Percentiles rank a stretch among this genome's conserved stretches.
Evolutionary conservation across 768 basidiomycete genomes (phyloP).

Genomic region (Agaricus bisporus): DNA sequence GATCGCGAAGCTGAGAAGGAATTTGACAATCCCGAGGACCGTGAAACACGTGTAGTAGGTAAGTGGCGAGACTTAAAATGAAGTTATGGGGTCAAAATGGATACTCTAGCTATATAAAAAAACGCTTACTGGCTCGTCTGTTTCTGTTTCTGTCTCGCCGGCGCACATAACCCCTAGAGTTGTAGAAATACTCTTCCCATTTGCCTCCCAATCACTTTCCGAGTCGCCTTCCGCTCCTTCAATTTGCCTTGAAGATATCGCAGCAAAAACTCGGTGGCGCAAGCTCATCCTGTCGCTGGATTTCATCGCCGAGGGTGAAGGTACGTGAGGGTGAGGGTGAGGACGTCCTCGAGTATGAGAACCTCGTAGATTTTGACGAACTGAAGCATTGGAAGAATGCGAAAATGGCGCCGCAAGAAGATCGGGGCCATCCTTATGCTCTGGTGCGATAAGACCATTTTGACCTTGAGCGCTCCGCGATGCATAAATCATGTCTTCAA

Average conservation of each 20-base stretch:
- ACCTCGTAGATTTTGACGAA: background rate
- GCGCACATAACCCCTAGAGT: constrained; percentile 52
- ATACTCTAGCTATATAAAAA: background rate
- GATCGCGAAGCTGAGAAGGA: constrained; percentile 11
- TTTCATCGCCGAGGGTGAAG: background rate
- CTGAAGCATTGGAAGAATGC: background rate
- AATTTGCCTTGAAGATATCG: background rate
- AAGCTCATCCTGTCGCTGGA: background rate
- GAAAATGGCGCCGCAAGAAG: background rate
- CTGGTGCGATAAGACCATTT: background rate
- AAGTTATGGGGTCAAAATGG: background rate
- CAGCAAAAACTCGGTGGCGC: constrained; percentile 4
- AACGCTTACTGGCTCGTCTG: constrained; percentile 66
- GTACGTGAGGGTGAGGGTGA: background rate
- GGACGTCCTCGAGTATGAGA: background rate
- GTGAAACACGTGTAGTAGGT: constrained; percentile 51
- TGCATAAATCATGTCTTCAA: background rate
- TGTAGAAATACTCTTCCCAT: constrained; percentile 51
- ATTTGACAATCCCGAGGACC: background rate
- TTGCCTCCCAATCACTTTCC: constrained; percentile 1
- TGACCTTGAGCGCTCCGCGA: background rate
- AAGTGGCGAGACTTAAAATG: constrained; percentile 49
- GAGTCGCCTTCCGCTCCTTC: background rate
- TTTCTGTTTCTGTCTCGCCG: constrained; percentile 76
- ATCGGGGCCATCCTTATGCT: background rate